A percentile compares a stretch with the other conserved stretches of the same genome.
Conservation (phyloP, 164 flowering plant genomes). For the Aristolochia californica region DNA sequence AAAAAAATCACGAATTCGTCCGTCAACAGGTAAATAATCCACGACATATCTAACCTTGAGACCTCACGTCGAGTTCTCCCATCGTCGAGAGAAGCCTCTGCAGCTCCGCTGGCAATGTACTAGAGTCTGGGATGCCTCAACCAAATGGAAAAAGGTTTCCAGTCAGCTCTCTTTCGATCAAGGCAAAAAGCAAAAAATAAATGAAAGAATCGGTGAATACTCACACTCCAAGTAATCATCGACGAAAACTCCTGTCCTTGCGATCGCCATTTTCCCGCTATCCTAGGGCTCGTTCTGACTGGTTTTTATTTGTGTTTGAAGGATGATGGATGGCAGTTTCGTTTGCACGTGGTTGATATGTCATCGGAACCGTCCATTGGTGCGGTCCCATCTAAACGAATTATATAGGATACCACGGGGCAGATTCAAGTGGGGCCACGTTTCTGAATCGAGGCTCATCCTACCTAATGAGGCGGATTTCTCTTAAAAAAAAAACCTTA, state of each 20-base stretch:
- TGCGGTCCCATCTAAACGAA: no score
- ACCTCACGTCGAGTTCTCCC: constrained; percentile 90
- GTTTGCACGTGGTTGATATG: no score
- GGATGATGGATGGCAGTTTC: no score
- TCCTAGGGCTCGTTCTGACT: background rate
- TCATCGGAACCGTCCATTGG: no score
- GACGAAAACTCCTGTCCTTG: constrained; percentile 92
- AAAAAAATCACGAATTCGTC: background rate
- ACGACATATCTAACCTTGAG: constrained; percentile 49
- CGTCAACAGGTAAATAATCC: background rate
- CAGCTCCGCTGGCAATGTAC: constrained; percentile 94
- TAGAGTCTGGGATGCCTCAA: constrained; percentile 51
- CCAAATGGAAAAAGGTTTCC: background rate
- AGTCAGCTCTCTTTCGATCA: background rate
- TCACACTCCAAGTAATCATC: constrained; percentile 94
- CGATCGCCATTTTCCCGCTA: constrained; percentile 67
- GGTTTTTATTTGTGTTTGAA: no score
- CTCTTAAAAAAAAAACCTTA: no score
- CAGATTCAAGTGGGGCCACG: no score
- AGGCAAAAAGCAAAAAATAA: background rate
- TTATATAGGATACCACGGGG: no score
- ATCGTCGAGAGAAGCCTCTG: constrained; percentile 93
- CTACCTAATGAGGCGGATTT: no score
- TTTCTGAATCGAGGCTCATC: no score
- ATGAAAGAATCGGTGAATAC: background rate